Evolutionary conservation across 2,329 filamentous ascomycete genomes (phyloP), one percentile per base, ranked within the genome.

Genomic region (Tolypocladium ovalisporum): DNA sequence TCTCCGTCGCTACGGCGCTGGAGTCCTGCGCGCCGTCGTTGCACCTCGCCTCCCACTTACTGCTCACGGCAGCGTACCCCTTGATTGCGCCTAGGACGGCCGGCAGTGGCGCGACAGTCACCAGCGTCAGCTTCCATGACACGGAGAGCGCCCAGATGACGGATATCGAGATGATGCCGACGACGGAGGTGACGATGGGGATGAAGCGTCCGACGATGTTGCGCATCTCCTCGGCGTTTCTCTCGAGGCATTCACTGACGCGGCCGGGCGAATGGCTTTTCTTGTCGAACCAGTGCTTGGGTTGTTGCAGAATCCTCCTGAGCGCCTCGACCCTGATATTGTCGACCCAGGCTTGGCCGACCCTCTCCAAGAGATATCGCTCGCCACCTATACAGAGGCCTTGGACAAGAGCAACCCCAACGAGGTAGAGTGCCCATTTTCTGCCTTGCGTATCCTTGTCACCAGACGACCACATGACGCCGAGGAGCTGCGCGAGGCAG

Each of bases 211-310:
- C 88, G 0, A 96, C 78, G 0, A 97, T 75, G 63, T 89, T 91
- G 10, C 89, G 82, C 82, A 94, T 92, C 67, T 96, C 90, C 68
- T 97, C 91, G 0, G 87, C 88, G 64, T 90, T 89, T 19, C 87
- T 82, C 65, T 96, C 90, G 0, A 97, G 79, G 51, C 81, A 87
- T 59, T 89, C 85, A 1, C 79, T 84, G 47, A 97, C 77, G 2
- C 79, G 77, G 1, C 78, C 76, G 0, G 87, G 75, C 0, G 80
- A 82, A 68, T 94, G 88, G 37, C 78, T 76, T 2, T 86, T 77
- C 54, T 79, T 75, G 61, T 90, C 86, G 63, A 96, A 96, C 86
- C 91, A 97, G 5, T 80, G 72, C 60, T 81, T 85, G 1, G 89
- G 87, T 66, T 97, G 93, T 42, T 81, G 77, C 0, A 97, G 76